phyloP scores from a whole-genome alignment of 192 early-diverging fungal species.

The Thoreauomyces humboldtii region DNA sequence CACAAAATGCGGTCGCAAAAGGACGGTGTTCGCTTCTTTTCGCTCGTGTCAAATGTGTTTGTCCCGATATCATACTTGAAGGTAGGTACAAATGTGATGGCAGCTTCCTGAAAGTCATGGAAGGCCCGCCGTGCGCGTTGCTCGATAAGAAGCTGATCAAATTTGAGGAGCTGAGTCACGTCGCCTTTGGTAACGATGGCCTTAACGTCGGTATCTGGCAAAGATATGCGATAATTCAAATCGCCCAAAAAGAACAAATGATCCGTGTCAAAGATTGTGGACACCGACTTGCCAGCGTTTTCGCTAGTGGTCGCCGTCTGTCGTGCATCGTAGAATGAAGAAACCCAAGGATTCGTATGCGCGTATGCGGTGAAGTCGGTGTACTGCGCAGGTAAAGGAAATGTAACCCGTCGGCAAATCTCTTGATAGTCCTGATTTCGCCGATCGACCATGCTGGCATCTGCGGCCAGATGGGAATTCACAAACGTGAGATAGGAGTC shows the following conservation, averaged over 20 bases:
- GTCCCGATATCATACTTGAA: constrained; percentile 93
- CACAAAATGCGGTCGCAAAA: constrained; percentile 96
- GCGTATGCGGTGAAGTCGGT: constrained; percentile 37
- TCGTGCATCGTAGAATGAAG: constrained; percentile 24
- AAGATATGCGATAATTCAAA: constrained; percentile 85
- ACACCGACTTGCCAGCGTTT: background rate
- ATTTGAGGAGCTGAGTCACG: constrained; percentile 61
- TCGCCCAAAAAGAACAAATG: constrained; percentile 92
- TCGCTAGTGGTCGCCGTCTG: constrained; percentile 2
- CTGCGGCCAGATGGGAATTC: constrained; percentile 89
- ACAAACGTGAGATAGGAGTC: constrained; percentile 86
- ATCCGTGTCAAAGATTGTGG: constrained; percentile 44
- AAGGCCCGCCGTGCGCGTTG: constrained; percentile 68
- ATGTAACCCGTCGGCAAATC: constrained; percentile 69
- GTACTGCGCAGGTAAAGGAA: constrained; percentile 38
- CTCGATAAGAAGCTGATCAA: constrained; percentile 81
- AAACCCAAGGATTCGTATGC: constrained; percentile 44
- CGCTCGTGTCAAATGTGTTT: constrained; percentile 73
- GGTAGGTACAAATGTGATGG: constrained; percentile 78
- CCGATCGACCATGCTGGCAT: constrained; percentile 68
- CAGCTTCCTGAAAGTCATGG: constrained; percentile 78
- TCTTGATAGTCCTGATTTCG: constrained; percentile 90
- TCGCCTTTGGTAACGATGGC: constrained; percentile 52
- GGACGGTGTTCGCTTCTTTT: constrained; percentile 79
- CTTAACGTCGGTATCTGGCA: constrained; percentile 64